Conservation (phyloP, 169 alveolate species). For the Plasmodium adleri region DNA sequence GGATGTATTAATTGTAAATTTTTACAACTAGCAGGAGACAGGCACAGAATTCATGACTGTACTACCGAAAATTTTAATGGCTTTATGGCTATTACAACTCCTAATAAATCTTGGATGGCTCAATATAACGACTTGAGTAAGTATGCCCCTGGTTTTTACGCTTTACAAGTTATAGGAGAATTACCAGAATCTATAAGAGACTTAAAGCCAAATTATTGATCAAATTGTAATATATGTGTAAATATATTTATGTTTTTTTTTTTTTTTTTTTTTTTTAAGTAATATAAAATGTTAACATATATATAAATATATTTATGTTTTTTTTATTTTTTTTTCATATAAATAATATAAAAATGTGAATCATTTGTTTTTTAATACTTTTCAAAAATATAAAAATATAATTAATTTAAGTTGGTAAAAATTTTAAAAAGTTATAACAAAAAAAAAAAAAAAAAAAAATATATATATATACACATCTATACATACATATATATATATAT, state of each 20-base stretch:
- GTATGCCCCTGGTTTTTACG: slow-evolving; percentile 91
- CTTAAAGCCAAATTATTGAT: slow-evolving; percentile 30
- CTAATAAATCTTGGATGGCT: slow-evolving; percentile 92
- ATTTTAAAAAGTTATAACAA: not conserved
- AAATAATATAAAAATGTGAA: too few relatives aligned
- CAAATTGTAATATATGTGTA: not conserved
- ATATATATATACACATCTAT: not conserved
- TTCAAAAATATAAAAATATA: too few relatives aligned
- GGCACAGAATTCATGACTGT: slow-evolving; percentile 89
- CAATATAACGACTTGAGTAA: slow-evolving; percentile 87
- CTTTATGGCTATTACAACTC: slow-evolving; percentile 88
- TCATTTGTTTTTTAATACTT: too few relatives aligned
- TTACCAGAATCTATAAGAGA: slow-evolving; percentile 85
- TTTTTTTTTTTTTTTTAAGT: too few relatives aligned
- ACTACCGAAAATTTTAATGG: slow-evolving; percentile 90
- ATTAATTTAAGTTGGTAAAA: too few relatives aligned
- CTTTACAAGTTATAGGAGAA: slow-evolving; percentile 91
- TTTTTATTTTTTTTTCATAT: not conserved
- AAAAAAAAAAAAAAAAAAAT: not conserved
- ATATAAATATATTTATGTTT: not conserved
- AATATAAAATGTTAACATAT: too few relatives aligned
- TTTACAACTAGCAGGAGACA: slow-evolving; percentile 91
- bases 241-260: too few relatives aligned
- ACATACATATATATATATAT: not conserved
- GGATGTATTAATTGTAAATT: slow-evolving; percentile 92